Evolutionary conservation across 1,139 yeast genomes (phyloP).

Genomic region (Sugiyamaella neomexicana): DNA sequence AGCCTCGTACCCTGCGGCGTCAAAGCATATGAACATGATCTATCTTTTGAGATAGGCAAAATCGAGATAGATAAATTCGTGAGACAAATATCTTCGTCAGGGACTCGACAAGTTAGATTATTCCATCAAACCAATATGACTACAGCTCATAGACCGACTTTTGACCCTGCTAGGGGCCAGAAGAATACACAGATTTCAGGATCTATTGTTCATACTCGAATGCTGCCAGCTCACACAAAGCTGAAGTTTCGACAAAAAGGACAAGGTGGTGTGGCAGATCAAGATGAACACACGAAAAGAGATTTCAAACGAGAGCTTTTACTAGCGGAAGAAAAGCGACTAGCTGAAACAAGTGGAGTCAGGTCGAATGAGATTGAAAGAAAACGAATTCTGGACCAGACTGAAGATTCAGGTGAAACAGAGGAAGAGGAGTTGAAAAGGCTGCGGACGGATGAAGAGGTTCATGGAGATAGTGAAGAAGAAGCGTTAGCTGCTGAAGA

Average conservation of each 20-base stretch:
- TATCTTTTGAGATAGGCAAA: too few relatives aligned
- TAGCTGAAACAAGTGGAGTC: conserved; percentile 9
- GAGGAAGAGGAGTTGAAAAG: background rate
- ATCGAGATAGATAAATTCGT: too few relatives aligned
- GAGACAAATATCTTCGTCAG: too few relatives aligned
- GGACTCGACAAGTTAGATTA: too few relatives aligned
- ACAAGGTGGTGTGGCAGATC: conserved; percentile 35
- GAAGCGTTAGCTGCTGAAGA: conserved; percentile 32
- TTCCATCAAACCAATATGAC: conserved; percentile 53
- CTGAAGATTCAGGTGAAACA: conserved; percentile 3
- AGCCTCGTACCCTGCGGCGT: too few relatives aligned
- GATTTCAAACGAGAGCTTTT: conserved; percentile 33
- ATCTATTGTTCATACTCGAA: conserved; percentile 63
- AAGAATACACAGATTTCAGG: conserved; percentile 44
- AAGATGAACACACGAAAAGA: conserved; percentile 19
- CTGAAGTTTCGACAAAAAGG: conserved; percentile 58
- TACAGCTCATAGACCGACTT: conserved; percentile 86
- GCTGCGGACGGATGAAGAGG: conserved; percentile 3
- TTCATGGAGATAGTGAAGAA: conserved; percentile 17
- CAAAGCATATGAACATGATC: too few relatives aligned
- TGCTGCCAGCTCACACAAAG: conserved; percentile 67
- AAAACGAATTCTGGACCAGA: conserved; percentile 15
- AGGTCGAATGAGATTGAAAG: background rate
- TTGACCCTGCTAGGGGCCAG: conserved; percentile 81
- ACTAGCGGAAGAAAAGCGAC: conserved; percentile 33